These are phyloP conservation scores for Spathaspora gorwiae DNA, from an alignment of 805 yeast species.

Conservation along the genomic window DNA sequence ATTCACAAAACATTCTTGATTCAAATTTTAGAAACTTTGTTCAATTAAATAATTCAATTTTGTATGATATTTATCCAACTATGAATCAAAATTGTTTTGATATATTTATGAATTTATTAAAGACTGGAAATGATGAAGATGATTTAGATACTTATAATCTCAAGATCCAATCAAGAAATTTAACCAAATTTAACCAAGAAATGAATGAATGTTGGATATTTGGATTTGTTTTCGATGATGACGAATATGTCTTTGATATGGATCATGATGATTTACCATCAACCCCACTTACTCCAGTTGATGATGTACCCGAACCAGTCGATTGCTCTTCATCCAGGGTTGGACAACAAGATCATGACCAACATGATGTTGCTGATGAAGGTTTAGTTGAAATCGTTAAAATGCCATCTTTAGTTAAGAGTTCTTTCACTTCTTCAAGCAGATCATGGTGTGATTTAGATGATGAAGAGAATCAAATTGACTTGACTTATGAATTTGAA, in stretches of 20 bases:
- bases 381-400: neutral
- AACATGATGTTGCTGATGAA: neutral
- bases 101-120: slow-evolving; percentile 38
- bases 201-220: slow-evolving; percentile 24
- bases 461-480: slow-evolving; percentile 15
- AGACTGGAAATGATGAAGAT: slow-evolving; percentile 33
- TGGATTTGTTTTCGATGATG: slow-evolving; percentile 43
- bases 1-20: slow-evolving; percentile 26
- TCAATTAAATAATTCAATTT: slow-evolving; percentile 31
- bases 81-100: slow-evolving; percentile 40
- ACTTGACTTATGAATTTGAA: slow-evolving; percentile 5
- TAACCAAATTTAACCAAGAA: slow-evolving; percentile 28
- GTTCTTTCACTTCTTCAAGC: slow-evolving; percentile 22
- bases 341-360: neutral
- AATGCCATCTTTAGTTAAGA: slow-evolving; percentile 28
- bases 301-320: neutral
- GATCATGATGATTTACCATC: slow-evolving; percentile 5
- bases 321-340: too few species aligned
- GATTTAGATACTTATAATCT: slow-evolving; percentile 17
- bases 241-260: slow-evolving; percentile 17
- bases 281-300: neutral
- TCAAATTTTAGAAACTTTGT: slow-evolving; percentile 42
- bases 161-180: slow-evolving; percentile 28
- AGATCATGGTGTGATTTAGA: slow-evolving; percentile 33
- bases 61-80: slow-evolving; percentile 47